Conservation (phyloP, 768 basidiomycete genomes). For the Boletus bicolor region DNA sequence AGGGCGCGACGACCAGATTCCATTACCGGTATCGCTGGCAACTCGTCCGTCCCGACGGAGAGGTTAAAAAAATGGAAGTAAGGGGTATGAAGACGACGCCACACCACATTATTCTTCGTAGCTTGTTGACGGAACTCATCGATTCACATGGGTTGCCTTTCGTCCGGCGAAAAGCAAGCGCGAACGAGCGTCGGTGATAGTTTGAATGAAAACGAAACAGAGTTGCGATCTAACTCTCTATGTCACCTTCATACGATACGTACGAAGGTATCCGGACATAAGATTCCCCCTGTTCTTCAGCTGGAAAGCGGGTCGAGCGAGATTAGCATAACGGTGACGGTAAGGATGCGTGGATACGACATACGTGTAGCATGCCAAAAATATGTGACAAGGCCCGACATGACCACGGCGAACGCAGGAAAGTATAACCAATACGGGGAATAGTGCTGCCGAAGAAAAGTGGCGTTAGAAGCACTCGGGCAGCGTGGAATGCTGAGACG, state of each 20-base stretch:
- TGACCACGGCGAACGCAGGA: slow-evolving; percentile 66
- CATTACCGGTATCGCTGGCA: neutral
- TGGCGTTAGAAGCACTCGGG: neutral
- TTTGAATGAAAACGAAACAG: neutral
- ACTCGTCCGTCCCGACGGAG: neutral
- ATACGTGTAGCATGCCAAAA: slow-evolving; percentile 82
- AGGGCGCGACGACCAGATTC: neutral
- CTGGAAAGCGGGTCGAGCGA: slow-evolving; percentile 34
- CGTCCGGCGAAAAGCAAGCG: neutral
- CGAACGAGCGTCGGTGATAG: neutral
- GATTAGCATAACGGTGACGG: neutral
- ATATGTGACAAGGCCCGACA: slow-evolving; percentile 73
- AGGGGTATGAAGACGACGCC: neutral
- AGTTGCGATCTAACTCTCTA: slow-evolving; percentile 7
- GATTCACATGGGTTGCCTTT: no score
- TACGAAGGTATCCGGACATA: slow-evolving; percentile 25
- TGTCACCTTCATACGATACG: neutral
- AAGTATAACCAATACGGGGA: slow-evolving; percentile 88
- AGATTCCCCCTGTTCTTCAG: slow-evolving; percentile 65
- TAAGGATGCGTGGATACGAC: slow-evolving; percentile 28
- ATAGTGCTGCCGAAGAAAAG: slow-evolving; percentile 54
- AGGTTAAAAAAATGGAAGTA: neutral
- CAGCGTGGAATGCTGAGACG: neutral
- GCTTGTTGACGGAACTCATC: no score
- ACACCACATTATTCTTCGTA: neutral